A percentile compares a stretch with the other conserved stretches of the same genome.
phyloP scores from a whole-genome alignment of 179 eudicot species.

The Silene vulgaris region DNA sequence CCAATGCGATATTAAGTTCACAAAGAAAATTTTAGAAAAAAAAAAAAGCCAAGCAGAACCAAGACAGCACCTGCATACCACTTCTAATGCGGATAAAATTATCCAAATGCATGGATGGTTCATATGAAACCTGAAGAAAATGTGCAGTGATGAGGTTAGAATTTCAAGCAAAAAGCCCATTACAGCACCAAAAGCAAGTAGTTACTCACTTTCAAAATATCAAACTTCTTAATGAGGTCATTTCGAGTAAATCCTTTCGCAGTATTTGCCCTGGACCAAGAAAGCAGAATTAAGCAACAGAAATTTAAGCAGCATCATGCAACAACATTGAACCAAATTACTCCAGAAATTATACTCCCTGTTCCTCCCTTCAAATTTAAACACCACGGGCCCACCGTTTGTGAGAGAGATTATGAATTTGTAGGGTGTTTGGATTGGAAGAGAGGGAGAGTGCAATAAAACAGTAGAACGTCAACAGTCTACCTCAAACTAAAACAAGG shows the following conservation, averaged over 20 bases:
- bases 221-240: constrained; percentile 56
- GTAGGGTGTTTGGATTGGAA: too few species aligned
- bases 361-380: too few species aligned
- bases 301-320: constrained; percentile 56
- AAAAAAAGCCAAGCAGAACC: neutral
- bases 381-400: too few species aligned
- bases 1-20: constrained; percentile 1
- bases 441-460: too few species aligned
- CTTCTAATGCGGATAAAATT: constrained; percentile 76
- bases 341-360: too few species aligned
- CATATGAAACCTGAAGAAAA: constrained; percentile 58
- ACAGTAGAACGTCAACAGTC: too few species aligned
- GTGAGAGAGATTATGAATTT: too few species aligned
- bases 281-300: constrained; percentile 8
- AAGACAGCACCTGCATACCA: constrained; percentile 76
- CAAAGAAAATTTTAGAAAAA: neutral
- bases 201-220: constrained; percentile 50
- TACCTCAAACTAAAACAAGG: constrained; percentile 86
- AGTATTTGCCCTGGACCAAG: constrained; percentile 61
- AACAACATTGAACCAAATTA: constrained; percentile 36
- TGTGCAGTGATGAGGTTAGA: constrained; percentile 5
- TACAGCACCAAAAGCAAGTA: constrained; percentile 13
- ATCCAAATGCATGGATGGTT: constrained; percentile 63
- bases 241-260: constrained; percentile 68
- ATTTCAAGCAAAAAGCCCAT: neutral